Evolutionary conservation across 768 basidiomycete genomes (phyloP), one percentile per base, ranked within the genome.

Genomic region (Lactarius sanguifluus): DNA sequence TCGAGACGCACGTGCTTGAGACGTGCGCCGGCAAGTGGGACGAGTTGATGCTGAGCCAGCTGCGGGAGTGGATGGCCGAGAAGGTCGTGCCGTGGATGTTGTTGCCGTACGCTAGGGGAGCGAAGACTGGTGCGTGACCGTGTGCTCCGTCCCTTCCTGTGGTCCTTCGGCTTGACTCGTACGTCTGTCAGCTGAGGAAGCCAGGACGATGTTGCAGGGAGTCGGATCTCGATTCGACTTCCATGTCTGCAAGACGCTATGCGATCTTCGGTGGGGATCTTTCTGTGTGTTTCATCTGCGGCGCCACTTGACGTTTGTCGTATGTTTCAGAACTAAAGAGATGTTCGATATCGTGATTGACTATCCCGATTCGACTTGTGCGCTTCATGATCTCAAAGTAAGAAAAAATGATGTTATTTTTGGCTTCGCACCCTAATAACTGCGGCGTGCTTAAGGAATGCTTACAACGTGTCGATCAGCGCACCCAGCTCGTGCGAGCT

Each of bases 321-420:
- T 47, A 9, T 63, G 41, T 54, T 43, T 40, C 67, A 89, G 88
- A 40, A 89, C 86, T 65, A 81, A 79, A 58, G 96, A 98, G 75
- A 89, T 98, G 23, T 98, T 97, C 73, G 94, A 96, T 70, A 97
- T 98, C 64, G 96, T 98, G 65, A 88, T 98, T 63, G 93, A 96
- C 72, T 96, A 86, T 71, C 95, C 96, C 0, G 91, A 95, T 67
- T 96, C 96, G 0, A 81, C 80, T 69, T 86, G 89, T 4, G 95
- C 94, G 0, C 77, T 98, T 23, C 83, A 90, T 64, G 97, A 99
- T 77, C 81, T 98, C 23, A 90, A 86, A 78, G 94, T 92, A 66
- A 28, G 75, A 61, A n/a, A 16, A 54, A 5, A 28, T 30, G 15
- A n/a, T 6, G 16, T 30, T 18, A 58, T 30, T 23, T 55, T 45